Base-by-base conservation (phyloP, 352 stramenopile species). In the Saprolegnia parasitica region DNA sequence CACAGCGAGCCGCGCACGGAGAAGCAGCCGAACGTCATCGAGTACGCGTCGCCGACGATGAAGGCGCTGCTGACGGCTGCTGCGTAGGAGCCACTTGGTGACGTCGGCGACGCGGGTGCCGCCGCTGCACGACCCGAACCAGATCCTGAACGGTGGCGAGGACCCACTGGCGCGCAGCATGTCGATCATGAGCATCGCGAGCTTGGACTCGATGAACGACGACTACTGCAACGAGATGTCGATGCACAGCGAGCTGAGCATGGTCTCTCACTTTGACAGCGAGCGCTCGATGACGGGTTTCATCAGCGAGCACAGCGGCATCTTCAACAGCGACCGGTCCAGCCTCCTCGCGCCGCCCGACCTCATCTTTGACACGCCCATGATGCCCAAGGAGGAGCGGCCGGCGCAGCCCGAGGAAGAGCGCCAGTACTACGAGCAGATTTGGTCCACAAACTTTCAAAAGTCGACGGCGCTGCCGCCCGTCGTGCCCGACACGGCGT, bases 371-470 rank as follows among this genome's bases (percentile, higher is more conserved):
- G 71, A 68, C 24, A 82, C 65, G 71, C 74, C 56, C 67, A 76
- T 56, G 46, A 72, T 91, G 24, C 85, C 85, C 4, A 93, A 93
- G 65, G 72, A 91, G 64, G 81, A 88, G 71, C 83, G 85, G 37
- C 85, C 85, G 16, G 71, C 83, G 8, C 85, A 93, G 35, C 85
- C 85, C 13, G 77, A 83, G 8, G 77, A 86, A 71, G 83, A 93
- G 71, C 81, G 85, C 54, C 83, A 91, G 70, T 93, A 91, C 73
- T 93, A 90, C 74, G 85, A 93, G 71, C 72, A 74, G 32, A 78
- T 91, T 60, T 93, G 85, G 85, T 80, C 84, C 18, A 80, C 86
- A 65, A 93, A 93, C 73, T 93, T 93, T 73, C 84, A 93, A 56
- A 84, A 86, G 20, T 91, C 83, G 9, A 83, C 90, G 61, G 85